phyloP scores from a whole-genome alignment of 2,329 filamentous ascomycete species.

The Colletotrichum sidae region DNA sequence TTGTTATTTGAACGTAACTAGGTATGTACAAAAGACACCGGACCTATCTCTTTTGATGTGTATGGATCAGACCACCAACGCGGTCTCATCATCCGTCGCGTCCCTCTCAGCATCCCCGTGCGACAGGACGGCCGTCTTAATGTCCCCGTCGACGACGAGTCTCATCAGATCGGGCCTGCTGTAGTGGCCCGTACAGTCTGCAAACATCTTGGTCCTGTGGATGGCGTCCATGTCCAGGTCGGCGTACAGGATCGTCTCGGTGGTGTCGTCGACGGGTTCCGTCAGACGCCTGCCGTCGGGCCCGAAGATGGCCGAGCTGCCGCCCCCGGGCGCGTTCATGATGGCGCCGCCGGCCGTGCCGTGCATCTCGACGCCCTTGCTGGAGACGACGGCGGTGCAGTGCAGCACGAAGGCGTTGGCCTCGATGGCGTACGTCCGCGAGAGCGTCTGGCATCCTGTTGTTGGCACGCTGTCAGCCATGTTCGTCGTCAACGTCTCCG shows the following conservation, averaged over 20 bases:
- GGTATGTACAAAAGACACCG: no score
- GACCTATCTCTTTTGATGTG: no score
- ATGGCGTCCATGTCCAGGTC: conserved; percentile 61
- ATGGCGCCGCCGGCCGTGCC: conserved; percentile 51
- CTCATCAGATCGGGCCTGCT: conserved; percentile 54
- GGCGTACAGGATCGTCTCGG: conserved; percentile 62
- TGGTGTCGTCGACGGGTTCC: conserved; percentile 49
- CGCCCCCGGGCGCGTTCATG: conserved; percentile 54
- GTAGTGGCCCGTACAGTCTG: conserved; percentile 52
- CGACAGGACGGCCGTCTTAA: not conserved
- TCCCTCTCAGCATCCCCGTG: not conserved
- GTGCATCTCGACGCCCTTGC: conserved; percentile 53
- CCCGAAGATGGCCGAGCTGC: conserved; percentile 62
- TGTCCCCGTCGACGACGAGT: conserved; percentile 38
- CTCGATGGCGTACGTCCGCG: conserved; percentile 54
- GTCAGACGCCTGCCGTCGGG: conserved; percentile 62
- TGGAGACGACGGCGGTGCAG: conserved; percentile 53
- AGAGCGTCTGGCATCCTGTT: conserved; percentile 48
- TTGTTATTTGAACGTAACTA: no score
- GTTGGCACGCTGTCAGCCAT: conserved; percentile 45
- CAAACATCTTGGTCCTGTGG: conserved; percentile 52
- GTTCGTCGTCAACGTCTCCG: conserved; percentile 45
- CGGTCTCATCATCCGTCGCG: conserved; percentile 3
- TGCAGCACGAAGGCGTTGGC: conserved; percentile 55
- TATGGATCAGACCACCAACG: not conserved